Conservation (phyloP, 345 rosid species). For the Arabis alpina region DNA sequence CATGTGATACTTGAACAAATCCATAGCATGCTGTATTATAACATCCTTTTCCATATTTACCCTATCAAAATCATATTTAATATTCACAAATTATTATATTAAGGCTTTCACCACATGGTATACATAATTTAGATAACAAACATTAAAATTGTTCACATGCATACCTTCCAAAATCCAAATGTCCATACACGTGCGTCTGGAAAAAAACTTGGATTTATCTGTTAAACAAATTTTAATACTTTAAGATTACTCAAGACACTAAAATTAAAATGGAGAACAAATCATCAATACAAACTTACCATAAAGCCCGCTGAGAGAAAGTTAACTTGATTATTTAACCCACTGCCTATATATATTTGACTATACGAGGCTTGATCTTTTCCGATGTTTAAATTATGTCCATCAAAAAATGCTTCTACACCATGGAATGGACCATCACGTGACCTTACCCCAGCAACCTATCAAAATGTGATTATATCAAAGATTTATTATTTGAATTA, state of each 20-base stretch:
- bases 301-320: conserved; percentile 6
- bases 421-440: not conserved
- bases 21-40: conserved; percentile 21
- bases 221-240: too few species aligned
- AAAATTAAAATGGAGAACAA: too few species aligned
- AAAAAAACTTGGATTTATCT: not conserved
- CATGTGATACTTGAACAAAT: conserved; percentile 25
- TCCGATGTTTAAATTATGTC: not conserved
- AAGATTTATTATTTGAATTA: not conserved
- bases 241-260: not conserved
- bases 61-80: conserved; percentile 19
- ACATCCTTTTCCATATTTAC: conserved; percentile 26
- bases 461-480: not conserved
- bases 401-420: not conserved
- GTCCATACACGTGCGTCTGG: not conserved
- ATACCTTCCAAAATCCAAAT: conserved; percentile 20
- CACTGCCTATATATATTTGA: conserved; percentile 23
- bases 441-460: conserved; percentile 10
- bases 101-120: not conserved
- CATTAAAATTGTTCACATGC: not conserved
- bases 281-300: not conserved
- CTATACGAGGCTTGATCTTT: conserved; percentile 20
- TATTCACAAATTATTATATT: not conserved
- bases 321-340: not conserved
- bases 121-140: not conserved